Evolutionary conservation across 305 asterid species (phyloP).

Genomic region (Petunia hybrid): DNA sequence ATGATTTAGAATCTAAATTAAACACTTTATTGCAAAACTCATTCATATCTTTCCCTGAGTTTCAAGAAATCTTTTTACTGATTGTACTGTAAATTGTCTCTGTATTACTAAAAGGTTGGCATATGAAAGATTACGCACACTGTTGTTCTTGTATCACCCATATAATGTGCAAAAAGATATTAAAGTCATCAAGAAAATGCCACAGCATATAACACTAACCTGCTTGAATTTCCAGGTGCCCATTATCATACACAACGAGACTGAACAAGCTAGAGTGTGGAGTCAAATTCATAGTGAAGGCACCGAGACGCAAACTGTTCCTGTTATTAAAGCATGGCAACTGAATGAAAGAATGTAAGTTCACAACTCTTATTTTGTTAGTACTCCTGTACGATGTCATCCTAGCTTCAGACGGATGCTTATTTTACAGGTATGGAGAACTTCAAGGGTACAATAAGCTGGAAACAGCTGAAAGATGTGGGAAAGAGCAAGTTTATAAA

Average conservation of each 20-base stretch:
- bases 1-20: constrained; percentile 2
- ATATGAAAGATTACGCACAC: background rate
- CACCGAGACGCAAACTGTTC: constrained; percentile 72
- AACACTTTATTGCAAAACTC: background rate
- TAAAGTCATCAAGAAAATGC: constrained; percentile 15
- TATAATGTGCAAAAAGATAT: constrained; percentile 25
- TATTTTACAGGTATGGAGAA: constrained; percentile 73
- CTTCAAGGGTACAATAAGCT: constrained; percentile 85
- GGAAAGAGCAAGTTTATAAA: constrained; percentile 82
- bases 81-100: constrained; percentile 1
- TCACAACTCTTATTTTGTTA: constrained; percentile 23
- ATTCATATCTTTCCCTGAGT: background rate
- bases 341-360: constrained; percentile 87
- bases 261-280: constrained; percentile 72
- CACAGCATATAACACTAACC: constrained; percentile 31
- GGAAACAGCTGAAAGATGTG: constrained; percentile 80
- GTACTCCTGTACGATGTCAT: constrained; percentile 25
- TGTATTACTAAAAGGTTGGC: background rate
- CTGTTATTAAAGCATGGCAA: constrained; percentile 90
- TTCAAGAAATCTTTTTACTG: constrained; percentile 20
- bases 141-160: background rate
- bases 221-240: constrained; percentile 67
- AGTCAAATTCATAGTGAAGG: constrained; percentile 67
- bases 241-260: constrained; percentile 66
- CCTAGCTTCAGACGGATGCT: background rate